These are phyloP conservation scores for Fraxinus paxiana DNA, from an alignment of 305 asterid genomes.

Conservation along the genomic window DNA sequence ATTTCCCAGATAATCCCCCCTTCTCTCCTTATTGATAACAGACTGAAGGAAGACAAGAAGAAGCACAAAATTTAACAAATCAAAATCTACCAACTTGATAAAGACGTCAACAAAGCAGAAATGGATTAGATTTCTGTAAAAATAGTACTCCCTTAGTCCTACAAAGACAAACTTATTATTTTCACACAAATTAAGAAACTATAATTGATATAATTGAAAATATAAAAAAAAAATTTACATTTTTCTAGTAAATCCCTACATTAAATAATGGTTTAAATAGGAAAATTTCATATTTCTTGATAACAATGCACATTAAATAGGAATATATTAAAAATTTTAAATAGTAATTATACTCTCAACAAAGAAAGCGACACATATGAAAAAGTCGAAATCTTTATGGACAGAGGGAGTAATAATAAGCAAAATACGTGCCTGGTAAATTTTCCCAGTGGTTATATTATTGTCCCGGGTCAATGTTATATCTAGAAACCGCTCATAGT, in stretches of 20 bases:
- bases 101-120: background rate
- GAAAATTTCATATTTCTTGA: too few species aligned
- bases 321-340: too few species aligned
- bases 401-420: background rate
- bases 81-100: conserved; percentile 14
- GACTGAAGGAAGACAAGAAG: conserved; percentile 27
- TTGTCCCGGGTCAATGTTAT: conserved; percentile 72
- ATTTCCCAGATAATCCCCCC: conserved; percentile 67
- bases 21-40: conserved; percentile 67
- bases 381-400: background rate
- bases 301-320: too few species aligned
- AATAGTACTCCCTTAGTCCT: background rate
- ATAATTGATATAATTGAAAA: too few species aligned
- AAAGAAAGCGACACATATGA: background rate
- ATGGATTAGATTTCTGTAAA: background rate
- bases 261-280: too few species aligned
- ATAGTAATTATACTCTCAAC: background rate
- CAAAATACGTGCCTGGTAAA: conserved; percentile 58
- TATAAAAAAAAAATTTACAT: too few species aligned
- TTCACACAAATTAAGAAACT: background rate
- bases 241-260: too few species aligned
- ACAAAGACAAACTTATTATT: background rate
- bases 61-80: conserved; percentile 5
- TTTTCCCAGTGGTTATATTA: conserved; percentile 85
- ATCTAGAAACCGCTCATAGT: conserved; percentile 84